A percentile compares a stretch with the other conserved stretches of the same genome.
Evolutionary conservation across 192 early-diverging fungal species (phyloP).

Genomic region (Umbelopsis sp.): DNA sequence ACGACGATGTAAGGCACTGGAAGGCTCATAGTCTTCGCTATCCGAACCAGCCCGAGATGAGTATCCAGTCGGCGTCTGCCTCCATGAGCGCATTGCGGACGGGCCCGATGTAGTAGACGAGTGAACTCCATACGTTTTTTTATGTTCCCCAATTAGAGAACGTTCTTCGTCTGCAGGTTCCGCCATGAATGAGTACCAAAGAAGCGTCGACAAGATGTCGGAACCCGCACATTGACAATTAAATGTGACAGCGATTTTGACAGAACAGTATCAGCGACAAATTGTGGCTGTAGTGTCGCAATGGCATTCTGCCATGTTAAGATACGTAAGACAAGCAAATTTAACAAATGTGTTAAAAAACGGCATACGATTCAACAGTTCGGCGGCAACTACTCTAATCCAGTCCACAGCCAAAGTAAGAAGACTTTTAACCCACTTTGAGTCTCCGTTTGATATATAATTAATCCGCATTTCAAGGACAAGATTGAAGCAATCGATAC

Average conservation of each 20-base stretch:
- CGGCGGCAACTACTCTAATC: background rate
- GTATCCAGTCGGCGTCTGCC: background rate
- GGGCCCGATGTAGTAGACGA: background rate
- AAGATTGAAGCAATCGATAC: slow-evolving; percentile 1
- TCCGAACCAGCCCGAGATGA: slow-evolving; percentile 14
- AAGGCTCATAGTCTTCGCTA: background rate
- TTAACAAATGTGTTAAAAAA: background rate
- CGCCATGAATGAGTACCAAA: background rate
- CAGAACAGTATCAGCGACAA: background rate
- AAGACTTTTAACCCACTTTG: background rate
- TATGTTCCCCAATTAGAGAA: background rate
- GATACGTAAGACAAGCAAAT: background rate
- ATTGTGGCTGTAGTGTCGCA: background rate
- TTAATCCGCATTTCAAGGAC: background rate
- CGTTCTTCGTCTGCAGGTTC: background rate
- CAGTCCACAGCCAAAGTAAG: background rate
- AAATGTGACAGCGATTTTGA: background rate
- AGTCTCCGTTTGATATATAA: background rate
- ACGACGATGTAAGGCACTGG: background rate
- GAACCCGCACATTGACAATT: background rate
- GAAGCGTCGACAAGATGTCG: background rate
- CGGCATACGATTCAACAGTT: background rate
- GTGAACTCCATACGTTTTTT: background rate
- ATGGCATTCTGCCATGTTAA: background rate
- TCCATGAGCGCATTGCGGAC: background rate